Base-by-base conservation (phyloP, 1,284 basidiomycete species). In the Trametes pubescens region DNA sequence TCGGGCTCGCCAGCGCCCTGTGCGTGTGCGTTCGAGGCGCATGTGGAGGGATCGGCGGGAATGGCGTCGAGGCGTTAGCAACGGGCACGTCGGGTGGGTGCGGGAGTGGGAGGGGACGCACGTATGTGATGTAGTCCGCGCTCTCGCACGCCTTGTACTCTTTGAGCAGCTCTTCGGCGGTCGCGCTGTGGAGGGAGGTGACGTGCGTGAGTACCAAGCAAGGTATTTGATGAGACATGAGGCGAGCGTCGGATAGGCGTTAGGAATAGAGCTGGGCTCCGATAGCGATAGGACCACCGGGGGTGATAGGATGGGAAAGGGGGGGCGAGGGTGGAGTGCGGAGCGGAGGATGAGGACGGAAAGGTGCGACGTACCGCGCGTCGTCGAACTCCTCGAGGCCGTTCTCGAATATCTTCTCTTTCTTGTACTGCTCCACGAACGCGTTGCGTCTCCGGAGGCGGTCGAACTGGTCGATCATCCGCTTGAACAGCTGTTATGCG, bases 371-470 rank as follows among this genome's bases (percentile, higher is more conserved):
- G 57, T 72, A 93, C 93, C 93, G 85, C 24, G 96, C 93, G 78
- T 97, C 95, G 73, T 98, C 95, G 78, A 98, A 98, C 78, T 98
- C 95, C 69, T 95, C 94, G 66, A 98, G 78, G 4, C 90, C 89
- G 74, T 96, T 92, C 76, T 92, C 90, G 75, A 98, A 98, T 82
- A 96, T 91, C 74, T 91, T 91, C 77, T 99, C 96, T 74, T 96
- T 96, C 82, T 97, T 98, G 82, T 99, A 99, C 77, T 96, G 94
- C 63, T 99, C 96, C 79, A 99, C 78, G 78, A 98, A 99, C 1
- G 97, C 98, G 74, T 98, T 98, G 53, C 95, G 86, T 77, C 91
- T 94, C 64, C 89, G 82, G 55, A 99, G 81, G 57, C 89, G 84
- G 75, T 99, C 97, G 76, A 95, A 99, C 76, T 99, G 97, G 76